These are phyloP conservation scores for Delonix regia DNA, from an alignment of 306 rosid genomes.

Conservation along the genomic window DNA sequence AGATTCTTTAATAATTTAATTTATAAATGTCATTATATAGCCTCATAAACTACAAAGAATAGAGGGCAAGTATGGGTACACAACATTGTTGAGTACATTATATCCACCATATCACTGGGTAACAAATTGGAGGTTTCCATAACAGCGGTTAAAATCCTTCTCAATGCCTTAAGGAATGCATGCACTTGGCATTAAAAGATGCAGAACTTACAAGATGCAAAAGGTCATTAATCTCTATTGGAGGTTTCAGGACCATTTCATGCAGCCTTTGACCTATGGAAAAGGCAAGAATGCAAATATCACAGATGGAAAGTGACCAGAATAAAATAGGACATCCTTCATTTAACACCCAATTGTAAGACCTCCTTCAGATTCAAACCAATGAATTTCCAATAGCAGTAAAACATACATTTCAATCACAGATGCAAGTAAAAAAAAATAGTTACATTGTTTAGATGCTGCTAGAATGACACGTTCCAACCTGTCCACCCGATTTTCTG, in stretches of 20 bases:
- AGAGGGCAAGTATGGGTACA: conserved; percentile 14
- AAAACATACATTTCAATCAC: conserved; percentile 8
- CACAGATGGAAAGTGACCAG: conserved; percentile 14
- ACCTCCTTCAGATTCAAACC: conserved; percentile 9
- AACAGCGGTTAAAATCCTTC: conserved; percentile 16
- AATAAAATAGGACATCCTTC: conserved; percentile 20
- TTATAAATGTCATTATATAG: conserved; percentile 3
- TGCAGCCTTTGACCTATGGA: conserved; percentile 83
- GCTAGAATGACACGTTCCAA: conserved; percentile 85
- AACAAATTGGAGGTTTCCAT: conserved; percentile 26
- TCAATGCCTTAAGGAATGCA: background rate
- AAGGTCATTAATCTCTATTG: conserved; percentile 54
- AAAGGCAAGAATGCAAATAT: conserved; percentile 24
- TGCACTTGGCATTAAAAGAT: conserved; percentile 4
- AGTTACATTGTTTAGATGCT: conserved; percentile 89
- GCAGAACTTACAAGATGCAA: conserved; percentile 66
- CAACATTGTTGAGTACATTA: conserved; percentile 7
- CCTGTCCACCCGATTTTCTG: conserved; percentile 78
- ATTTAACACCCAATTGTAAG: background rate
- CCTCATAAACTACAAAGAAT: background rate
- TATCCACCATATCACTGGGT: conserved; percentile 11
- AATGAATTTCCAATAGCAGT: conserved; percentile 16
- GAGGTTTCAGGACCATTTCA: conserved; percentile 77
- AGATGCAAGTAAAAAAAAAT: conserved; percentile 15
- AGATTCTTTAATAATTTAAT: conserved; percentile 17